Evolutionary conservation across 2,329 filamentous ascomycete genomes (phyloP).

Genomic region (Penicillium occitanis): DNA sequence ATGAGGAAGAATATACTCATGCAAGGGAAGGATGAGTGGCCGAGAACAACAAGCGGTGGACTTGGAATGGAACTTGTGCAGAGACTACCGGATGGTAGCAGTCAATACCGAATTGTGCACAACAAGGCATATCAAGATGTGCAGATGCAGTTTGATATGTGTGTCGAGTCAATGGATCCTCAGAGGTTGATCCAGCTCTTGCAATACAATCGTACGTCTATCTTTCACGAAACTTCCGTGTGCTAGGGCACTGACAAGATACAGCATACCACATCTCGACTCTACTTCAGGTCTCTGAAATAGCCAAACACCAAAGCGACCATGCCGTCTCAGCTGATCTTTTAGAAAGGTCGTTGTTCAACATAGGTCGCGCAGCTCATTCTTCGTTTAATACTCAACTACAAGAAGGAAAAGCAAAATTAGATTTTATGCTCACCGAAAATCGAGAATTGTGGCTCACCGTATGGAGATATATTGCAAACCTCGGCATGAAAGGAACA

Average conservation of each 20-base stretch:
- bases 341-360: constrained; percentile 86
- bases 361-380: constrained; percentile 83
- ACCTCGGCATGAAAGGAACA: constrained; percentile 84
- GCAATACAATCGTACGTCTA: constrained; percentile 55
- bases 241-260: constrained; percentile 33
- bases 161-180: constrained; percentile 81
- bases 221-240: background rate
- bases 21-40: constrained; percentile 85
- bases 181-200: constrained; percentile 77
- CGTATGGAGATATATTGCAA: constrained; percentile 83
- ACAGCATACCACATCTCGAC: constrained; percentile 82
- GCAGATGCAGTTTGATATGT: constrained; percentile 73
- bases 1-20: constrained; percentile 79
- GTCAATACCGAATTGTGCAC: constrained; percentile 77
- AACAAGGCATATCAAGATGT: constrained; percentile 70
- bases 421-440: constrained; percentile 78
- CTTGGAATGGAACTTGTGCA: constrained; percentile 74
- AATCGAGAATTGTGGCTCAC: constrained; percentile 93
- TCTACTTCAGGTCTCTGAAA: constrained; percentile 87
- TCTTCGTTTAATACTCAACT: constrained; percentile 77
- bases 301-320: constrained; percentile 89
- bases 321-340: constrained; percentile 82
- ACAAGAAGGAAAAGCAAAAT: constrained; percentile 71
- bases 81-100: constrained; percentile 57
- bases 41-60: constrained; percentile 72